Conservation (phyloP, 2,329 filamentous ascomycete species). For the Beauveria caledonica region DNA sequence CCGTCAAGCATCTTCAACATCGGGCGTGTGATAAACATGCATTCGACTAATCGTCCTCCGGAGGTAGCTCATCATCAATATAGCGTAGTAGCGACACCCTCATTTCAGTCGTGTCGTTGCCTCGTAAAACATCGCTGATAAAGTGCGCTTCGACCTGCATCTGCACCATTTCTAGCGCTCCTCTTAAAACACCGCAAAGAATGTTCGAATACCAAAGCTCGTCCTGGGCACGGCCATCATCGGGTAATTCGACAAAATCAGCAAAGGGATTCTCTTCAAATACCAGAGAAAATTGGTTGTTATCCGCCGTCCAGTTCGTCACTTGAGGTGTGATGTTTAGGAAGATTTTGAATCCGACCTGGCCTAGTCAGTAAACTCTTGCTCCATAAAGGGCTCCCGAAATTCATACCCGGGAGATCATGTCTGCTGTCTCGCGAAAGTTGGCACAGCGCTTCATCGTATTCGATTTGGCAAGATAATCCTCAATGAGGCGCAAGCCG, state of each 20-base stretch:
- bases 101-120: conserved; percentile 97
- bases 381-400: neutral
- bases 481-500: conserved; percentile 87
- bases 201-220: conserved; percentile 99
- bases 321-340: conserved; percentile 91
- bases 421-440: conserved; percentile 92
- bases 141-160: conserved; percentile 98
- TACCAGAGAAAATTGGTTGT: conserved; percentile 89
- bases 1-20: neutral
- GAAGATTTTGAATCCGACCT: conserved; percentile 99
- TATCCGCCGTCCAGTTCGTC: conserved; percentile 93
- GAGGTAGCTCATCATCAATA: conserved; percentile 95
- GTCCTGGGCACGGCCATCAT: conserved; percentile 90
- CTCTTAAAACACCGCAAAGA: conserved; percentile 83
- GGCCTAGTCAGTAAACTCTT: conserved; percentile 1
- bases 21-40: neutral
- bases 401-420: conserved; percentile 71
- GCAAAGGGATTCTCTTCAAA: conserved; percentile 96
- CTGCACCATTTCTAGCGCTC: conserved; percentile 96
- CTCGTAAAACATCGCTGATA: conserved; percentile 83
- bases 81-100: conserved; percentile 84
- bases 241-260: conserved; percentile 94
- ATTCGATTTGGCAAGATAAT: conserved; percentile 93
- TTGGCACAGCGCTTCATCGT: conserved; percentile 82
- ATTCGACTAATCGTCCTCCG: conserved; percentile 74